Percentiles rank a stretch among this genome's conserved stretches.
These are phyloP conservation scores for Persicaria maculosa DNA, from an alignment of 148 eudicot species.

Conservation along the genomic window DNA sequence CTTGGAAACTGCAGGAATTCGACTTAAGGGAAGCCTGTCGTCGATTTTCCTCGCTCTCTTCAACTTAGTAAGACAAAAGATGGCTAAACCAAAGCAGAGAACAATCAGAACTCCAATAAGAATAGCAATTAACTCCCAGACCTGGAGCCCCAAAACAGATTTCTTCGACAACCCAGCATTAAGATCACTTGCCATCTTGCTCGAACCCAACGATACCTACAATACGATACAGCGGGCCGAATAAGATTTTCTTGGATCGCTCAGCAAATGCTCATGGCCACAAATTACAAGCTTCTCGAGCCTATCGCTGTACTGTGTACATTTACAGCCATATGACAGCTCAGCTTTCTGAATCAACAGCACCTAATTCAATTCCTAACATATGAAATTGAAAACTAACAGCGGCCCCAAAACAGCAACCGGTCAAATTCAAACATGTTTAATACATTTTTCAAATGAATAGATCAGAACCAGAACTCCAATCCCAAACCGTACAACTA, in stretches of 20 bases:
- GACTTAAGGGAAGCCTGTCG: constrained; percentile 37
- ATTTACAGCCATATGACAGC: constrained; percentile 8
- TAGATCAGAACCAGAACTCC: neutral
- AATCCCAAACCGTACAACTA: neutral
- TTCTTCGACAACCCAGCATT: constrained; percentile 34
- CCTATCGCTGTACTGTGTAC: neutral
- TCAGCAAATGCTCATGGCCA: neutral
- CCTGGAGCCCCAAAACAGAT: constrained; percentile 39
- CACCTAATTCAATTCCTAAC: neutral
- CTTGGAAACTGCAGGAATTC: constrained; percentile 53
- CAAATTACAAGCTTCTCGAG: neutral
- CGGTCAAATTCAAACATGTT: constrained; percentile 3
- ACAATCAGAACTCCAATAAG: constrained; percentile 39
- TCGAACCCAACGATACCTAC: constrained; percentile 24
- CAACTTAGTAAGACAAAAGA: constrained; percentile 45
- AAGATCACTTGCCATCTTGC: constrained; percentile 41
- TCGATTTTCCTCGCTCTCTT: constrained; percentile 40
- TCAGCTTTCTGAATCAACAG: constrained; percentile 2
- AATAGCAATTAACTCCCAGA: constrained; percentile 56
- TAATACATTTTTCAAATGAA: neutral
- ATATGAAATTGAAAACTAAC: neutral
- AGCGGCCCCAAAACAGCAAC: neutral
- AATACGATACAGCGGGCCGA: neutral
- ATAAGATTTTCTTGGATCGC: neutral
- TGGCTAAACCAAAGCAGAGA: constrained; percentile 34